Base-by-base conservation (phyloP, 176 grass and related monocot species). In the Elymus sibiricus region DNA sequence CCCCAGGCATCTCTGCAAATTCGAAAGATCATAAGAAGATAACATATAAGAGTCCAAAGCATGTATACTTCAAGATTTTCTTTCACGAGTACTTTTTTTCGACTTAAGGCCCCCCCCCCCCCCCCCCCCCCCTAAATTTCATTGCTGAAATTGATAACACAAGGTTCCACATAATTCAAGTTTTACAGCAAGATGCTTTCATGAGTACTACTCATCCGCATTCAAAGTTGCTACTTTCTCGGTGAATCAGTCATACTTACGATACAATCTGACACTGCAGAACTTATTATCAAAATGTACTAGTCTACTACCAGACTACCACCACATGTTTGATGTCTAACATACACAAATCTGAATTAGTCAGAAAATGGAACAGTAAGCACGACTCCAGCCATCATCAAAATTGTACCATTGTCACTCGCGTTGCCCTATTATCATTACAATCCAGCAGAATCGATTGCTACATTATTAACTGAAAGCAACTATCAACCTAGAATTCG, bases 1-100 rank as follows among this genome's bases (percentile, higher is more conserved):
- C 94, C 25, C 90, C 79, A 3, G 71, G 91, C 29, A 94, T 84
- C 67, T 70, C 94, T 94, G 80, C 42, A 91, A 51, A 75, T 70
- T 74, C 5, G 47, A 35, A 68, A 81, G 56, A 79, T 27, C 0
- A 76, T 76, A 86, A 70, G 74, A 6, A 82, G 27, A 27, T 68
- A 59, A 26, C 11, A 89, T 68, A 67, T 28, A 78, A 31, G 11
- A 77, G 63, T 67, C 29, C 28, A 37, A 88, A 34, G 28, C 81
- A 84, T 66, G 26, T 27, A 34, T 26, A 21, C 2, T 55, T 21
- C 17, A 21, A 55, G 51, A 55, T 21, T 55, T 55, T 5, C 51
- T 55, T 53, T 53, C 16, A 53, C 7, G 49, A 66, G 9, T 81
- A 79, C 9, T 43, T 42, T 35, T 35, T 42, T 42, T 9, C 40